Base-by-base conservation (phyloP, 2,329 filamentous ascomycete genomes). In the Aspergillus quadricinctus region DNA sequence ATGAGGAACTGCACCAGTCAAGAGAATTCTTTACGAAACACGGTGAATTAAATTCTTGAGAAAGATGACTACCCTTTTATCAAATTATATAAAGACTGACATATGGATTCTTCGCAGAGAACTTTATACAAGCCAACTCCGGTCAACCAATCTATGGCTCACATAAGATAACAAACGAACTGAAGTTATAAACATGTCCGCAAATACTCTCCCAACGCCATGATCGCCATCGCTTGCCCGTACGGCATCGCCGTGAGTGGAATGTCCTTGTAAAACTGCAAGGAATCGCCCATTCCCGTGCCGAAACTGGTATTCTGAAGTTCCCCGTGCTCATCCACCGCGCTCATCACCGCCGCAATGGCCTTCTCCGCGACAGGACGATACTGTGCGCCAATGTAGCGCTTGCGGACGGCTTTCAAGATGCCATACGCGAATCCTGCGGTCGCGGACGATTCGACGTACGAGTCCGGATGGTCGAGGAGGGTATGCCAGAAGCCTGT, bases 151-250 rank as follows among this genome's bases (percentile, higher is more conserved):
- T 45, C n/a, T 45, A 45, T 17, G 14, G 31, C 14, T 7, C 31
- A 17, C 7, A 17, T 6, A 35, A 35, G 5, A 37, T 17, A 17
- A 37, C 14, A n/a, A 49, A 49, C 14, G 8, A 21, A 50, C 29
- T 10, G 27, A 19, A 27, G 19, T 19, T 55, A 82, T 40, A 82
- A 74, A 58, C 82, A 88, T 31, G 80, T 80, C 49, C 88, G 79
- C 71, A 89, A 69, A 64, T 88, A 89, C 73, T 93, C 89, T 0
- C 88, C 88, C 61, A 92, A 70, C 0, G 88, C 86, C 86, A 92
- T 91, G 60, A 92, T 90, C 0, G 88, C 89, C 89, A 92, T 92
- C 0, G 88, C 88, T 71, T 92, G 89, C 0, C 89, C 89, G 65
- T 92, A 92, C 6, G 89, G 89, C 89, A 92, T 93, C 64, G 86